phyloP scores from a whole-genome alignment of 176 grass and related monocot genomes.

The Luzula sylvatica region DNA sequence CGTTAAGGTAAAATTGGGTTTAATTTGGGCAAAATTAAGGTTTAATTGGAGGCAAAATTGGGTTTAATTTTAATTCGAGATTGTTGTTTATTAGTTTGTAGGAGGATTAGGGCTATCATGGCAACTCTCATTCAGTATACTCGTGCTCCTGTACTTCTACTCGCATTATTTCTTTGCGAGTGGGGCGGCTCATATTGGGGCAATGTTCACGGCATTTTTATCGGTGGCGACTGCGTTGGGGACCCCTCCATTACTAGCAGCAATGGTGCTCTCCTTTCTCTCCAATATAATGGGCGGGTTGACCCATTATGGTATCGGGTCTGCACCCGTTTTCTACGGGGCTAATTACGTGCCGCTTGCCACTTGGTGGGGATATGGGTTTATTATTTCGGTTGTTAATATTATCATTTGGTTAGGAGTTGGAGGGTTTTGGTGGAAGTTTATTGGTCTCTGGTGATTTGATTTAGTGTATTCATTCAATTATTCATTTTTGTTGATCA shows the following conservation, averaged over 20 bases:
- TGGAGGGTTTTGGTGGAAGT: conserved; percentile 95
- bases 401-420: conserved; percentile 83
- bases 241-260: conserved; percentile 64
- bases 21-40: no score
- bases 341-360: conserved; percentile 75
- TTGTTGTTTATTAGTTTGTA: conserved; percentile 51
- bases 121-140: conserved; percentile 77
- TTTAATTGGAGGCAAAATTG: no score
- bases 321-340: conserved; percentile 85
- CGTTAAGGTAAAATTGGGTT: conserved; percentile 44
- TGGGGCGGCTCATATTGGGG: conserved; percentile 90
- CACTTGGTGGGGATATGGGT: conserved; percentile 93
- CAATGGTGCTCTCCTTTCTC: conserved; percentile 80
- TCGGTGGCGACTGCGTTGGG: conserved; percentile 70
- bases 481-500: conserved; percentile 2
- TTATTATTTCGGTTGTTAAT: conserved; percentile 71
- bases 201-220: conserved; percentile 92
- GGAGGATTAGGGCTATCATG: conserved; percentile 86
- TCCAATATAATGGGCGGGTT: conserved; percentile 94
- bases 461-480: not conserved
- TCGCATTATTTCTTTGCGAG: conserved; percentile 98
- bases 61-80: no score
- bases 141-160: conserved; percentile 95
- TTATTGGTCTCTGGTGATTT: conserved; percentile 89
- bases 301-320: conserved; percentile 89